Evolutionary conservation across 495 filamentous ascomycete genomes (phyloP), one percentile per base, ranked within the genome.

Genomic region (Penicillium waksmanii): DNA sequence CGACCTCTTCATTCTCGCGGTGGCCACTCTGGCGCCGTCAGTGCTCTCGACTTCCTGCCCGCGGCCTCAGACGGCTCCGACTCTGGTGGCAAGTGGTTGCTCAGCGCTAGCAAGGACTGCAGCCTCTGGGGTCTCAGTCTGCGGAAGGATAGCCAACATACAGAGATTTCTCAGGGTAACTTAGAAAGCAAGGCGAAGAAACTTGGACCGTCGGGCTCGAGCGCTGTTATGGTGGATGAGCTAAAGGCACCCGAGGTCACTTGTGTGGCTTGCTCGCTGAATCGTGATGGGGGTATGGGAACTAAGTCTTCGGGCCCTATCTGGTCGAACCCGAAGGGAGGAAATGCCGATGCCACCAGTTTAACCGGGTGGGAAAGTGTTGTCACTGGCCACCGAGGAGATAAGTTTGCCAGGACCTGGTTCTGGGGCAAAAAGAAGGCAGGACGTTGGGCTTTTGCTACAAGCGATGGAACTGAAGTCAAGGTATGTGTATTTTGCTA

Each of bases 101-200:
- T 99, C 48, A 96, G 91, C 66, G 91, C 89, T 53, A 92, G 91
- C 51, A 82, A 85, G 66, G 95, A 98, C 70, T 82, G 91, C 58
- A 96, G 91, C 74, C 78, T 98, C 12, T 97, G 96, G 93, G 93
- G 89, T 15, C 94, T 95, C 83, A 97, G 93, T 80, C 73, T 98
- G 61, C 89, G 96, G 36, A 89, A 92, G 58, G 95, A 99, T 71
- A 93, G 93, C 35, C 96, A 98, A 72, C 96, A 90, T 64, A 86
- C 91, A 5, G 95, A 98, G 70, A 75, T 99, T 10, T 97, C 93
- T 33, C 96, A 99, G 71, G 93, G 94, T 19, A 78, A 86, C 49
- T 79, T 95, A 34, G 84, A 87, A 49, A 89, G 87, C 63, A 96
- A 91, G 73, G 88, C 91, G 4, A 96, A 90, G 74, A 96, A 96